A percentile compares a stretch with the other conserved stretches of the same genome.
Conservation (phyloP, 495 filamentous ascomycete species). For the Corynascus novoguineensis region DNA sequence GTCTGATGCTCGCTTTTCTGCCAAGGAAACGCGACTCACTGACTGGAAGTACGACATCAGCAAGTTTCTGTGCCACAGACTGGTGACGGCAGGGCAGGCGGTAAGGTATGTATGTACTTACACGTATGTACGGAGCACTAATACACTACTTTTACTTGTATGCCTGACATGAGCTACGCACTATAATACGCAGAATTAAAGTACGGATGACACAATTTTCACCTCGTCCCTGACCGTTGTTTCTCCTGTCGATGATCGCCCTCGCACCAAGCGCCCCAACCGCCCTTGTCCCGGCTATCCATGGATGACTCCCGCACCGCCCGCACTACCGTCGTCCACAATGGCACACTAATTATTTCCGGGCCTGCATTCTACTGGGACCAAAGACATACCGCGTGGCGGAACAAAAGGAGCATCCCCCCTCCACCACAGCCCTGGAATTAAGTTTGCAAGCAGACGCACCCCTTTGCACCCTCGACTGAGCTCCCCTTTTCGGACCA, state of each 20-base stretch:
- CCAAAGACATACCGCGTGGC: too few species aligned
- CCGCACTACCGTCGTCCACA: conserved; percentile 19
- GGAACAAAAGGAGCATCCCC: conserved; percentile 21
- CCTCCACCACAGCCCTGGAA: conserved; percentile 8
- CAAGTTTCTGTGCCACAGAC: too few species aligned
- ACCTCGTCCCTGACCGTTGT: conserved; percentile 1
- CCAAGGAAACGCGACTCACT: too few species aligned
- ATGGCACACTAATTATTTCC: conserved; percentile 31
- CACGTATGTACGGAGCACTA: too few species aligned
- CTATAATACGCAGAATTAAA: conserved; percentile 4
- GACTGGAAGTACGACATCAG: too few species aligned
- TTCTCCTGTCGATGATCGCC: conserved; percentile 3
- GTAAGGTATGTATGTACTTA: too few species aligned
- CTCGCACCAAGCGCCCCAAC: conserved; percentile 5
- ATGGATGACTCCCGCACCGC: conserved; percentile 24
- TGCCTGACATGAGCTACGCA: too few species aligned
- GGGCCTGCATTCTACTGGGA: conserved; percentile 27
- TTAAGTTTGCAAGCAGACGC: conserved; percentile 13
- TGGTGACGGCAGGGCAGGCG: too few species aligned
- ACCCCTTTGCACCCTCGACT: background rate
- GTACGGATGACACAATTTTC: conserved; percentile 12
- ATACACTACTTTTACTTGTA: too few species aligned
- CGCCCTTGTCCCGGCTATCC: conserved; percentile 21
- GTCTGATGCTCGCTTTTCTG: too few species aligned
- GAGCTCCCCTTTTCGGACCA: background rate